A percentile compares a stretch with the other conserved stretches of the same genome.
Conservation (phyloP, 2,329 filamentous ascomycete species). For the Aspergillus transmontanensis region DNA sequence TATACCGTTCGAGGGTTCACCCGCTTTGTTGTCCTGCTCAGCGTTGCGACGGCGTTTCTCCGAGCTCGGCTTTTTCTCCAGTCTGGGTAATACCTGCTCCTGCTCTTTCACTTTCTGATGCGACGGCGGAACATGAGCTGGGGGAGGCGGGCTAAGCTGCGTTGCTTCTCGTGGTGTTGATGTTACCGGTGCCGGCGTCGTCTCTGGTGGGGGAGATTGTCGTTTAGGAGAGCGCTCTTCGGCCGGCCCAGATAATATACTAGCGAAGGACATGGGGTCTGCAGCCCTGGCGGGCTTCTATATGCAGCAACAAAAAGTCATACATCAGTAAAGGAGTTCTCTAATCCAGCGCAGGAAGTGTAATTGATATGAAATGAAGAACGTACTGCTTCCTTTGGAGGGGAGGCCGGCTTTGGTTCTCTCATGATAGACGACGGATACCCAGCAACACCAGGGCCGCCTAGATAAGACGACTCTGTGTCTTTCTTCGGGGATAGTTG, state of each 20-base stretch:
- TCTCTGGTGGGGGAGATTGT: slow-evolving; percentile 46
- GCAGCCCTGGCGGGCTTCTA: slow-evolving; percentile 73
- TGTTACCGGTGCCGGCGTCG: slow-evolving; percentile 22
- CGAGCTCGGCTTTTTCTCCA: slow-evolving; percentile 30
- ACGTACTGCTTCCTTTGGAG: slow-evolving; percentile 46
- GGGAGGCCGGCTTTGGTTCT: slow-evolving; percentile 36
- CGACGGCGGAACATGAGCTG: slow-evolving; percentile 21
- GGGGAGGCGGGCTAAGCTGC: slow-evolving; percentile 24
- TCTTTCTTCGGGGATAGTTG: slow-evolving; percentile 47
- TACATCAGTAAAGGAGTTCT: background rate
- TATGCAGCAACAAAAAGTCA: slow-evolving; percentile 7
- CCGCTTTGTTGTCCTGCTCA: slow-evolving; percentile 24
- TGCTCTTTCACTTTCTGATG: slow-evolving; percentile 24
- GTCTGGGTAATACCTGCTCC: slow-evolving; percentile 30
- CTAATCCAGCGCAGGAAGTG: background rate
- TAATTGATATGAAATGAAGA: slow-evolving; percentile 20
- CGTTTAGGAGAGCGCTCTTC: slow-evolving; percentile 57
- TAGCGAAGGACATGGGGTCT: slow-evolving; percentile 94
- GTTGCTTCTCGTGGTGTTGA: slow-evolving; percentile 13
- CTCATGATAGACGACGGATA: slow-evolving; percentile 37
- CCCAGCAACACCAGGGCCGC: slow-evolving; percentile 30
- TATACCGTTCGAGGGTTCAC: slow-evolving; percentile 20
- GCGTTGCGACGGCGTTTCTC: slow-evolving; percentile 31
- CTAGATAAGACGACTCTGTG: slow-evolving; percentile 37
- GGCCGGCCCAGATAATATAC: slow-evolving; percentile 82